Percentiles rank a stretch among this genome's conserved stretches.
Evolutionary conservation across 2,329 filamentous ascomycete genomes (phyloP).

Genomic region (Trichoderma koningiopsis): DNA sequence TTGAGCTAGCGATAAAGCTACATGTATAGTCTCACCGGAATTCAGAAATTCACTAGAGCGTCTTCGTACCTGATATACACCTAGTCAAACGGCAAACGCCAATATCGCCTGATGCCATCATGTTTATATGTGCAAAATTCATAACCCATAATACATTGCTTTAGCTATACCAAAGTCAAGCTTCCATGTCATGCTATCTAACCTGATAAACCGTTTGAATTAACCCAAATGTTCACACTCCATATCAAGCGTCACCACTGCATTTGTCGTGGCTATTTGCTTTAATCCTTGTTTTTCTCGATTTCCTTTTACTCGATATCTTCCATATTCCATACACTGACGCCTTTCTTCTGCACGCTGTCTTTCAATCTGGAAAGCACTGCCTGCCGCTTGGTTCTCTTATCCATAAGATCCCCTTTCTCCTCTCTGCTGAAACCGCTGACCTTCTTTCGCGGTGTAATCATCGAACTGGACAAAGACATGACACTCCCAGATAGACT

Average conservation of each 20-base stretch:
- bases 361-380: constrained; percentile 55
- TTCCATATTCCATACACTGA: constrained; percentile 54
- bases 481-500: constrained; percentile 40
- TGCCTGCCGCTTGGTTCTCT: constrained; percentile 54
- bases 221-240: constrained; percentile 13
- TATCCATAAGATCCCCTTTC: constrained; percentile 58
- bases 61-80: not conserved
- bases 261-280: not conserved
- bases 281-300: not conserved
- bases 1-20: not conserved
- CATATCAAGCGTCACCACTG: not conserved
- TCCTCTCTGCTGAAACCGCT: constrained; percentile 63
- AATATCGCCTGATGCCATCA: not conserved
- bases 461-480: constrained; percentile 44
- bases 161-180: constrained; percentile 6
- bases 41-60: not conserved
- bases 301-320: constrained; percentile 46
- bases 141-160: constrained; percentile 11
- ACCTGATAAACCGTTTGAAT: constrained; percentile 9
- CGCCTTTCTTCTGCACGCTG: constrained; percentile 53
- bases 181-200: constrained; percentile 19
- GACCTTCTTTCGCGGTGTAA: constrained; percentile 61
- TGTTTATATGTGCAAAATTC: not conserved
- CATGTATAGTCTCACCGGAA: not conserved
- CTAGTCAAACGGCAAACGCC: too few relatives aligned